Percentiles rank a stretch among this genome's conserved stretches.
Evolutionary conservation across 345 rosid genomes (phyloP).

Genomic region (Eutrema heterophyllum): DNA sequence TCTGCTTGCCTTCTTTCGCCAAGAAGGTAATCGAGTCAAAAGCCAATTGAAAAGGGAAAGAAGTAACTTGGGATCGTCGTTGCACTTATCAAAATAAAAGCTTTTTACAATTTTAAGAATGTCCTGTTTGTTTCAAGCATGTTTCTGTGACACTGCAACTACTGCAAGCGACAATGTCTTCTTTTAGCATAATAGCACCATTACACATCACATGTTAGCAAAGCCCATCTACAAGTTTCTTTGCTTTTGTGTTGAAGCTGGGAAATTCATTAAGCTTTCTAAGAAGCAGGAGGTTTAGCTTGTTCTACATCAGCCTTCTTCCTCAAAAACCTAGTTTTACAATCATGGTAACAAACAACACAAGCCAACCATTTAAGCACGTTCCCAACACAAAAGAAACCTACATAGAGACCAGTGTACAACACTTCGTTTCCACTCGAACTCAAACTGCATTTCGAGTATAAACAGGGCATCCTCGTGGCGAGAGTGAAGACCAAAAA

Average conservation of each 20-base stretch:
- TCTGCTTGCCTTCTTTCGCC: slow-evolving; percentile 59
- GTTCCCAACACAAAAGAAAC: slow-evolving; percentile 30
- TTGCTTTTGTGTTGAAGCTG: neutral
- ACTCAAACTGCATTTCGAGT: slow-evolving; percentile 6
- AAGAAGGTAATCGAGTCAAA: slow-evolving; percentile 37
- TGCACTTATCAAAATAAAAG: slow-evolving; percentile 18
- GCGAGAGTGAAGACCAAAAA: slow-evolving; percentile 15
- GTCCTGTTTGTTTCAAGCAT: slow-evolving; percentile 11
- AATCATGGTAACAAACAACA: slow-evolving; percentile 36
- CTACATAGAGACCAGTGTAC: neutral
- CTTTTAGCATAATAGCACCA: slow-evolving; percentile 7
- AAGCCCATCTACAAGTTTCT: neutral
- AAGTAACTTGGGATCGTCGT: neutral
- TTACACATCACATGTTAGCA: neutral
- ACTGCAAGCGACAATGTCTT: neutral
- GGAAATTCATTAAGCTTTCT: neutral
- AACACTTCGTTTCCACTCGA: neutral
- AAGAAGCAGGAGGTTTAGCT: no score
- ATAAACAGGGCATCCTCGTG: slow-evolving; percentile 24
- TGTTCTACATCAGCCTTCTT: slow-evolving; percentile 14
- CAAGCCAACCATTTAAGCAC: slow-evolving; percentile 43
- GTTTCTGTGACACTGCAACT: slow-evolving; percentile 13
- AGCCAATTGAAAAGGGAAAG: slow-evolving; percentile 13
- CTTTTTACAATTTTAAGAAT: slow-evolving; percentile 13
- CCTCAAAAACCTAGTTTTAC: slow-evolving; percentile 19